Percentiles rank a stretch among this genome's conserved stretches.
Conservation (phyloP, 176 grass and related monocot species). For the Oryza coarctata region DNA sequence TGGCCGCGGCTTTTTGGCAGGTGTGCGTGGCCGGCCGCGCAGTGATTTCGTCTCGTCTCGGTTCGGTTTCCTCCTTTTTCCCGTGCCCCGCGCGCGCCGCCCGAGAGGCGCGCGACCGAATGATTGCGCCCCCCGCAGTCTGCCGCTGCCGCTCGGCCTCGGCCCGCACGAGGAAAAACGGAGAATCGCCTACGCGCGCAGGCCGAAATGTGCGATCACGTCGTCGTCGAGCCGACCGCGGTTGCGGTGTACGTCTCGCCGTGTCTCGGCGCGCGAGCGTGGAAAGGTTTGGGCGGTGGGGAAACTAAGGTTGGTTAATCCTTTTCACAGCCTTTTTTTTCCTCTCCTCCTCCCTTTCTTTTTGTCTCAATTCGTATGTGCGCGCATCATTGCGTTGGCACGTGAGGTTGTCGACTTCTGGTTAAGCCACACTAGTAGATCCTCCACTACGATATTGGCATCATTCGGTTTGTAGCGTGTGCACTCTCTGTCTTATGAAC, state of each 20-base stretch:
- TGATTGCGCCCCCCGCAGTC: constrained; percentile 43
- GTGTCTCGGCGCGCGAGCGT: too few species aligned
- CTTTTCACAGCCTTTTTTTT: not conserved
- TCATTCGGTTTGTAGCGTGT: not conserved
- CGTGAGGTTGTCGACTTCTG: constrained; percentile 31
- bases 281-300: not conserved
- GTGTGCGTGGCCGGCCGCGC: not conserved
- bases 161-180: not conserved
- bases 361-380: constrained; percentile 38
- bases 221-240: not conserved
- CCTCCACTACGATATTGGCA: not conserved
- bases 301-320: constrained; percentile 6
- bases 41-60: not conserved
- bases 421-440: not conserved
- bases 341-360: not conserved
- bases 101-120: constrained; percentile 40
- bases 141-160: not conserved
- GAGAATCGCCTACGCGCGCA: not conserved
- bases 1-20: constrained; percentile 33
- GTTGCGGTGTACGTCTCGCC: too few species aligned
- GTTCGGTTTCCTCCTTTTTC: not conserved
- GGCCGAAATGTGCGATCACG: not conserved
- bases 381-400: not conserved
- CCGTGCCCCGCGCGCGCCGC: constrained; percentile 10
- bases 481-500: not conserved